phyloP scores from a whole-genome alignment of 139 green algal genomes.

The Eudorina sp. region DNA sequence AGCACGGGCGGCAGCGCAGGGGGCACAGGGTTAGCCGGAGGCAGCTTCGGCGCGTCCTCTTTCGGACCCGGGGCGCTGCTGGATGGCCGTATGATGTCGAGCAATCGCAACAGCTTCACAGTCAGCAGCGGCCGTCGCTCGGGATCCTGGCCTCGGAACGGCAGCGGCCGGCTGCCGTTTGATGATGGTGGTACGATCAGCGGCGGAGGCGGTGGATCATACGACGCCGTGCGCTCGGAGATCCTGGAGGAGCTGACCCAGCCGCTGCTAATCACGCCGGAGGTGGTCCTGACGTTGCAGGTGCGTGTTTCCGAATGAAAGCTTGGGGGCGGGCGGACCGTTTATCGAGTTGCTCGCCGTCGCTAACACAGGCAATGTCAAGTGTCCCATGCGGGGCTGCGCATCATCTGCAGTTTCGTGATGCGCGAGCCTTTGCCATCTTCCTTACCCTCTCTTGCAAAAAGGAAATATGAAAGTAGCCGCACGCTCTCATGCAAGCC shows the following conservation, averaged over 20 bases:
- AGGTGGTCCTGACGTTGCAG: conserved; percentile 63
- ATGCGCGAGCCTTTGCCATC: too few relatives aligned
- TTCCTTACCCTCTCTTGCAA: too few relatives aligned
- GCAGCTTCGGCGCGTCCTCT: not conserved
- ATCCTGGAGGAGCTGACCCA: conserved; percentile 55
- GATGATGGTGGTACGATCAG: not conserved
- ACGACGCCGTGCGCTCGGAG: not conserved
- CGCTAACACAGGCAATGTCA: too few relatives aligned
- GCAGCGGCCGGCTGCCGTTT: not conserved
- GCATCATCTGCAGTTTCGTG: too few relatives aligned
- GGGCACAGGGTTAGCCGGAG: not conserved
- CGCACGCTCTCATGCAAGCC: too few relatives aligned
- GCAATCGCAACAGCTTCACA: not conserved
- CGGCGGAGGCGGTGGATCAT: not conserved
- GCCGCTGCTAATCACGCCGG: conserved; percentile 53
- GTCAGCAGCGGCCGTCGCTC: not conserved
- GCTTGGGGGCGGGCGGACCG: too few relatives aligned
- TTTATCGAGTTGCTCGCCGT: too few relatives aligned
- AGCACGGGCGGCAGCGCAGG: not conserved
- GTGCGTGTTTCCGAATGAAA: too few relatives aligned
- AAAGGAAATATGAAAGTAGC: too few relatives aligned
- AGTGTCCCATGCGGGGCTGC: too few relatives aligned
- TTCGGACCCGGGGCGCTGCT: not conserved
- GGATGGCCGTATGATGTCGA: not conserved
- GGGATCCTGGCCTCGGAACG: not conserved